Base-by-base conservation (phyloP, 2,329 filamentous ascomycete species). In the Aschersonia sp. region DNA sequence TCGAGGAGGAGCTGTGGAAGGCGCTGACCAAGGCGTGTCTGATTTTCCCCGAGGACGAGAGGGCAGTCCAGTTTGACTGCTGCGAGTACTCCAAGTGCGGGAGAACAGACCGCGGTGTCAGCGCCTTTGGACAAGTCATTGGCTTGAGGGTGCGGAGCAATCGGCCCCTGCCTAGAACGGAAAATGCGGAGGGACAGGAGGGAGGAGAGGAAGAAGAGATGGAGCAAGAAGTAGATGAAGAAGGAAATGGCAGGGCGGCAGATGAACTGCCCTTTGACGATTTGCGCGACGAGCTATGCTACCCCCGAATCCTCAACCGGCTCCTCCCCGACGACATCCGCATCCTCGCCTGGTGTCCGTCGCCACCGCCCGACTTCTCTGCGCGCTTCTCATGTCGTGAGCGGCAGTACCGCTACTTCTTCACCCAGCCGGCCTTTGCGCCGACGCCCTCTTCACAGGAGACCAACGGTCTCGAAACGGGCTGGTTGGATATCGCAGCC, bases 11-110 rank as follows among this genome's bases (percentile, higher is more conserved):
- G 64, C 62, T 98, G 45, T 98, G 88, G 86, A 89, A 89, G 65
- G 92, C 89, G 1, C 68, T 98, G 54, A 79, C 82, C 48, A 90
- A 85, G 64, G 79, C 84, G 5, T 78, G 84, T 47, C 71, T 98
- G 51, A 94, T 98, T 50, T 83, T 84, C 51, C 85, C 87, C 12
- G 68, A 75, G 49, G 71, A 72, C 54, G 71, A 71, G 14, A 71
- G 77, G 8, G 66, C 75, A 47, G 71, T 95, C 30, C 83, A 86
- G 62, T 95, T 87, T 75, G 79, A 85, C 35, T 81, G 82, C 6
- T 89, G 81, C 63, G 85, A 94, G 51, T 98, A 97, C 64, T 88
- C 85, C 37, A 98, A 98, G 64, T 95, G 90, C 59, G 92, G 92
- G 2, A 75, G 92, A 52, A 98, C 92, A 14, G 92, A 98, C 62